Conservation (phyloP, 257 asterid species). For the Coffea eugenioides region DNA sequence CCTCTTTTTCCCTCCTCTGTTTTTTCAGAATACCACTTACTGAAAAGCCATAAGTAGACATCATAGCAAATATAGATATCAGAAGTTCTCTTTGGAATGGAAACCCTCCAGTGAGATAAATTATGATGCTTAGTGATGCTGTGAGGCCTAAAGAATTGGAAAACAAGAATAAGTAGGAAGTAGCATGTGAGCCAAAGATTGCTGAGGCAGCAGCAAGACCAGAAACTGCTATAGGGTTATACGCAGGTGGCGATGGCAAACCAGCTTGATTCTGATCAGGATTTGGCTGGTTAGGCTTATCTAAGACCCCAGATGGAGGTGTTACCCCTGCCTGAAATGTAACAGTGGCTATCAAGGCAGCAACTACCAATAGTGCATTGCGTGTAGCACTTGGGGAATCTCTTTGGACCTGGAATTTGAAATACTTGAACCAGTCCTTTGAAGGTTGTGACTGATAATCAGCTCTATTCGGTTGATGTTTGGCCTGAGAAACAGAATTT, state of each 20-base stretch:
- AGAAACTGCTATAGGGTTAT: not conserved
- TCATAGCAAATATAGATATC: not conserved
- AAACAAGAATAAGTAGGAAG: not conserved
- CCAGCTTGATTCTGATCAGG: not conserved
- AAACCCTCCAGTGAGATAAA: conserved; percentile 2
- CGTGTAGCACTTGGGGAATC: conserved; percentile 41
- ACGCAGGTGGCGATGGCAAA: not conserved
- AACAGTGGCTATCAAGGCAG: conserved; percentile 43
- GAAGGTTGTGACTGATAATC: not conserved
- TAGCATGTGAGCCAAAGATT: not conserved
- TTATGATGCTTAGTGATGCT: not conserved
- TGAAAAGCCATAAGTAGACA: not conserved
- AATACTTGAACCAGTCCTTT: conserved; percentile 27
- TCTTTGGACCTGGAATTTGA: conserved; percentile 7
- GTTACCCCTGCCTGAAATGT: conserved; percentile 54
- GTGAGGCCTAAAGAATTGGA: not conserved
- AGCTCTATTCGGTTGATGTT: conserved; percentile 2
- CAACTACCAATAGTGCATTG: conserved; percentile 36
- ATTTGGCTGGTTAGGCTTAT: not conserved
- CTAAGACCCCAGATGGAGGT: not conserved
- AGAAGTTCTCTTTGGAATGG: conserved; percentile 10
- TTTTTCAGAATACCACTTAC: not conserved
- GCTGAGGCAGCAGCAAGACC: not conserved
- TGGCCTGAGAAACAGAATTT: not conserved
- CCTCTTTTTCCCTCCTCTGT: not conserved